Evolutionary conservation across 106 monocot species (phyloP).

Genomic region (Dendrobium nobile): DNA sequence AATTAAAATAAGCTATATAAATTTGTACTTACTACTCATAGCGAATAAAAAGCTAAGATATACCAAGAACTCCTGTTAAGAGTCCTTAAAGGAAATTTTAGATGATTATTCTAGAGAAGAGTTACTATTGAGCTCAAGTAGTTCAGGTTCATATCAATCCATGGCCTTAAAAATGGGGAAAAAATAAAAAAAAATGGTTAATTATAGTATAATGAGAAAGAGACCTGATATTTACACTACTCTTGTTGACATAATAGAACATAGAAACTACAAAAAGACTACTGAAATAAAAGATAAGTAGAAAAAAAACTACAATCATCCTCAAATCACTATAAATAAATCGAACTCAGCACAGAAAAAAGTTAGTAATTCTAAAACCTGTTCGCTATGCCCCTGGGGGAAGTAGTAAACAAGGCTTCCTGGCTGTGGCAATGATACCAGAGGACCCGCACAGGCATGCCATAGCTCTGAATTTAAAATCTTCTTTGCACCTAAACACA

Average conservation of each 20-base stretch:
- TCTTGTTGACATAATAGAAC: background rate
- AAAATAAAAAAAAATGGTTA: too few relatives aligned
- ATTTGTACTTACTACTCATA: background rate
- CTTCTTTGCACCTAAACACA: slow-evolving; percentile 47
- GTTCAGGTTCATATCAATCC: too few relatives aligned
- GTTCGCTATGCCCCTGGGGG: slow-evolving; percentile 92
- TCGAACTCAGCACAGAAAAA: background rate
- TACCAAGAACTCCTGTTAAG: too few relatives aligned
- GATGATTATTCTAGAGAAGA: too few relatives aligned
- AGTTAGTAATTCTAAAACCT: slow-evolving; percentile 33
- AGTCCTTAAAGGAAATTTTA: too few relatives aligned
- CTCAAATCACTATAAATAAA: background rate
- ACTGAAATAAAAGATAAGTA: background rate
- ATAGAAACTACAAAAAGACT: background rate
- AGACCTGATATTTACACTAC: background rate
- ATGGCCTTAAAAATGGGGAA: too few relatives aligned
- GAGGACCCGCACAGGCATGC: slow-evolving; percentile 95
- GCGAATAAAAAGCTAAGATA: too few relatives aligned
- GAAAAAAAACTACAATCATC: background rate
- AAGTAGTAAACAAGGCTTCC: slow-evolving; percentile 88
- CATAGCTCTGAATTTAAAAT: slow-evolving; percentile 83
- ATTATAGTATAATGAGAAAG: too few relatives aligned
- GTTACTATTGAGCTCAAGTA: too few relatives aligned
- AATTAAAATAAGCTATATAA: background rate
- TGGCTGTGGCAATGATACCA: slow-evolving; percentile 73